Base-by-base conservation (phyloP, 257 asterid genomes). In the Nyctanthes arbortristis region DNA sequence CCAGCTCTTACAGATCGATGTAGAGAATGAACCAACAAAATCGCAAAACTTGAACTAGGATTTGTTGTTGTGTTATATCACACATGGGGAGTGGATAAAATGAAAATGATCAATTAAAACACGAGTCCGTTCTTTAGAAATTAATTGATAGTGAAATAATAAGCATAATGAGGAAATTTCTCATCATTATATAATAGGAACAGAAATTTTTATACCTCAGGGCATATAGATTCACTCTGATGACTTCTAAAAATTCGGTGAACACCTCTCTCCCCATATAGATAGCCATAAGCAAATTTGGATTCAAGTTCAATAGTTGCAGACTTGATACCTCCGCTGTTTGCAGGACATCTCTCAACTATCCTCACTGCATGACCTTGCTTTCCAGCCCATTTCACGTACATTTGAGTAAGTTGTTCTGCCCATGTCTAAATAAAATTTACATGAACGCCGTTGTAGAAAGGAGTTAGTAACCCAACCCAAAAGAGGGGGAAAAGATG, bases 221-320 rank as follows among this genome's bases (percentile, higher is more conserved):
- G 73, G 61, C 32, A 75, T 70, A 40, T 29, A 24, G 71, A 73
- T 65, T 67, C 77, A 32, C 69, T 75, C 25, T 74, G 79, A 14
- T 40, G 75, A 56, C 69, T 54, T 77, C 79, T 69, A 77, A 76
- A 71, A 80, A 87, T 65, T 60, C 77, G 73, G 80, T 89, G 97
- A 45, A 77, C 72, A 14, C 97, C 97, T 66, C 84, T 89, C 81
- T 91, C 97, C 43, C 95, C 97, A 14, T 78, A 84, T 49, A 91
- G 77, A 72, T 81, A 84, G 60, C 97, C 97, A 61, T 82, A 89
- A 39, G 88, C 89, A 59, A 76, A 84, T 66, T 76, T 84, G 79
- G 82, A 85, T 80, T 91, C 97, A 25, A 87, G 77, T 79, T 91
- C 97, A 5, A 91, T 82, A 52, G 85, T 84, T 58, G 78, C 84